Evolutionary conservation across 495 filamentous ascomycete genomes (phyloP), one percentile per base, ranked within the genome.

Genomic region (Penicillium canariense): DNA sequence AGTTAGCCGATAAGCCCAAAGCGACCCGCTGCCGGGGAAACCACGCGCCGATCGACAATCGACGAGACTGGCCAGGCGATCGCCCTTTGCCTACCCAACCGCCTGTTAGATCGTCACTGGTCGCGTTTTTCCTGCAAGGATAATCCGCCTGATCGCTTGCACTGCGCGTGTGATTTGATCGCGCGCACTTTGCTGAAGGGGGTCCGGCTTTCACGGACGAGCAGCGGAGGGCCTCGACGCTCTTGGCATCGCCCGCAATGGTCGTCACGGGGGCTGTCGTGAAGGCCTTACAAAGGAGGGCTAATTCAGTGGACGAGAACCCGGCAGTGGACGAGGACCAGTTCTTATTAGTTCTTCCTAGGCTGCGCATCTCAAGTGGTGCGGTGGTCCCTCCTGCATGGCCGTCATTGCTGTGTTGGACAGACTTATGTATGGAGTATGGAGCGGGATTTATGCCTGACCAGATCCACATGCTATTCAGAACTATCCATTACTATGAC

Each of bases 21-120:
- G 35, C 17, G 7, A 5, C 8, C 27, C 46, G 65, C 65, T 67
- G 65, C 65, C 65, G 47, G 65, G 65, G 65, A 67, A 67, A 67
- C 65, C 58, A 63, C 57, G 47, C 56, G 48, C 45, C 30, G 61
- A 59, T 62, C 58, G 34, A 48, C 48, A 10, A 39, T 25, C 6
- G 38, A 11, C 22, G 23, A 22, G 36, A 35, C 18, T n/a, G 39
- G 9, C 52, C 39, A 52, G 45, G 23, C 11, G 58, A 48, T 52
- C 55, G 44, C 34, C 46, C 15, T 35, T 25, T 25, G 17, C 6
- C 12, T 25, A 11, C 27, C 18, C 25, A 27, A 35, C 17, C 26
- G 27, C 50, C 40, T 44, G 20, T 34, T 17, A 23, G 10, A 50
- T 8, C 20, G 18, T 15, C 7, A 8, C 27, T 12, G 43, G 43